Percentiles rank a stretch among this genome's conserved stretches.
Conservation (phyloP, 179 eudicot genomes). For the Camellia oleifera region DNA sequence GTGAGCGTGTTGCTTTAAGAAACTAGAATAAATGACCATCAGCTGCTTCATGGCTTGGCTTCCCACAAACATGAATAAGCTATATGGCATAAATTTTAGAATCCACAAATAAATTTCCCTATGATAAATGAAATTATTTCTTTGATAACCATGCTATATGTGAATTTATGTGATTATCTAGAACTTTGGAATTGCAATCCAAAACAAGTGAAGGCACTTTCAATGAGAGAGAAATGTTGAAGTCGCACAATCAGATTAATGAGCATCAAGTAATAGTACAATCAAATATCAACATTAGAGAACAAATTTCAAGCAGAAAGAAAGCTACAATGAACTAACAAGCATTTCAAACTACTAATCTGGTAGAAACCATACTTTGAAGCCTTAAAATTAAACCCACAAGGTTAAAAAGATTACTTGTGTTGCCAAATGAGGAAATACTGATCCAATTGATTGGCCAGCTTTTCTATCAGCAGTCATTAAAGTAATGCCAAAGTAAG, state of each 20-base stretch:
- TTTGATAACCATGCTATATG: background rate
- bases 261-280: background rate
- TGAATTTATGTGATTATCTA: background rate
- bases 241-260: background rate
- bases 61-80: background rate
- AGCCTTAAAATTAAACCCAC: background rate
- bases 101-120: background rate
- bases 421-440: constrained; percentile 79
- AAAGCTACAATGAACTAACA: background rate
- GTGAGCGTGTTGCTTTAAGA: background rate
- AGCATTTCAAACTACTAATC: background rate
- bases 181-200: background rate
- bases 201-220: too few relatives aligned
- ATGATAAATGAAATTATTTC: background rate
- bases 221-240: background rate
- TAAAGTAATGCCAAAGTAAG: constrained; percentile 64
- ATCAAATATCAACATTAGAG: background rate
- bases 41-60: background rate
- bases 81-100: background rate
- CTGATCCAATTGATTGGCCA: constrained; percentile 88
- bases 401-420: constrained; percentile 39
- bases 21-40: background rate
- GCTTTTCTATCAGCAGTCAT: constrained; percentile 99
- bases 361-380: background rate
- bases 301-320: background rate